phyloP scores from a whole-genome alignment of 2,329 filamentous ascomycete species.

The Knufia fluminis region DNA sequence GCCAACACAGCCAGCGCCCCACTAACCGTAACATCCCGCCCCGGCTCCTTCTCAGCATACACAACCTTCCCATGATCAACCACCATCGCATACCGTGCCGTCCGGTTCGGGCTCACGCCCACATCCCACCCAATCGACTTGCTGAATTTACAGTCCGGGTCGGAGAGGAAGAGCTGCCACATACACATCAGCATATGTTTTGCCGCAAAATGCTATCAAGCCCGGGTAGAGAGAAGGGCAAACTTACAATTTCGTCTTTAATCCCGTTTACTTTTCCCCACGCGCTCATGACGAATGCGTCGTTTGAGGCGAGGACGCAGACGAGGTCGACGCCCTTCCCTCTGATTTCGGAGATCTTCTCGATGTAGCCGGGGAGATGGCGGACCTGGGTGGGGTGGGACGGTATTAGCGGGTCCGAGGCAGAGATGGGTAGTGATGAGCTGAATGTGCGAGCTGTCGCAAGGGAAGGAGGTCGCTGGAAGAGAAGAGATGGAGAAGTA shows the following conservation, averaged over 20 bases:
- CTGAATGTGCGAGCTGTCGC: too few species aligned
- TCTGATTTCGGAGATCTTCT: slow-evolving; percentile 60
- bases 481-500: too few species aligned
- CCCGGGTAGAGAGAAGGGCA: slow-evolving; percentile 32
- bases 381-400: too few species aligned
- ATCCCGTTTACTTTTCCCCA: slow-evolving; percentile 84
- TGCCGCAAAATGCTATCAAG: not conserved
- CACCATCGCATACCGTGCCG: slow-evolving; percentile 69
- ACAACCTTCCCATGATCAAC: slow-evolving; percentile 74
- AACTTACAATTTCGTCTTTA: slow-evolving; percentile 50
- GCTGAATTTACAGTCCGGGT: slow-evolving; percentile 63
- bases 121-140: slow-evolving; percentile 68
- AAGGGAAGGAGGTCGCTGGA: too few species aligned
- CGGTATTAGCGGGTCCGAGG: too few species aligned
- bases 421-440: too few species aligned
- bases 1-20: slow-evolving; percentile 32
- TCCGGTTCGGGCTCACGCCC: slow-evolving; percentile 51
- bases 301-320: slow-evolving; percentile 74
- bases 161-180: slow-evolving; percentile 64
- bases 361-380: slow-evolving; percentile 73
- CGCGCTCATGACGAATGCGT: slow-evolving; percentile 77
- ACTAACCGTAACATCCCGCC: slow-evolving; percentile 24
- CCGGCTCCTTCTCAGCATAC: slow-evolving; percentile 65
- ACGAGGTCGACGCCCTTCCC: slow-evolving; percentile 75
- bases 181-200: too few species aligned